Evolutionary conservation across 148 eudicot genomes (phyloP), one percentile per base, ranked within the genome.

Genomic region (Camellia lanceoleosa): DNA sequence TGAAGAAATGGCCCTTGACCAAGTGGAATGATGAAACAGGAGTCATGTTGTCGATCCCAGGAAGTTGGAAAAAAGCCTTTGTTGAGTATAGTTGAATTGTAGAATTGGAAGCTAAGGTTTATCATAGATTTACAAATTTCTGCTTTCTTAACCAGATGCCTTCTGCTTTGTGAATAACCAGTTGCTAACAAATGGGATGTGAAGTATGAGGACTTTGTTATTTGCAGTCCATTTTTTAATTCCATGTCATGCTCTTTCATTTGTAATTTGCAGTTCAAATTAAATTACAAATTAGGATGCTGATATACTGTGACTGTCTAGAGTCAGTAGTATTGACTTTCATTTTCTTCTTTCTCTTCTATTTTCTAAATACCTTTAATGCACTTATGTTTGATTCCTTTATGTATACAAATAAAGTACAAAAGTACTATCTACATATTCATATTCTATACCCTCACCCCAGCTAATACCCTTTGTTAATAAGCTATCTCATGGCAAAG

Each of bases 131-230:
- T 19, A 73, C 14, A 16, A 30, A 55, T 54, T 55, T 73, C 44
- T 23, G 19, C 61, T 72, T 52, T 60, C 42, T 12, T 6, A 13
- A 73, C 14, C 55, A 43, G 62, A 41, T 71, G n/a, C 62, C 60
- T 75, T 75, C 68, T 56, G 77, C 64, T 61, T 46, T 11, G 43
- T 44, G 68, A 56, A 76, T 12, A 20, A 7, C 65, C 70, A 76
- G 16, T 62, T 63, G 18, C 20, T 5, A 46, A 68, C 14, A 14
- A 63, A 14, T 59, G 49, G 11, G 13, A n/a, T 58, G 46, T 58
- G 47, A 74, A 14, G 30, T 10, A 30, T 30, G 18, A 30, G 41
- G 77, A 42, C 46, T 68, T 38, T 68, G 52, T 68, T 68, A 14
- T 44, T 67, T 67, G 47, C 44, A 46, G 55, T 70, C 14, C 73